Conservation (phyloP, 2,329 filamentous ascomycete species). For the Phyllosticta citribraziliensis region DNA sequence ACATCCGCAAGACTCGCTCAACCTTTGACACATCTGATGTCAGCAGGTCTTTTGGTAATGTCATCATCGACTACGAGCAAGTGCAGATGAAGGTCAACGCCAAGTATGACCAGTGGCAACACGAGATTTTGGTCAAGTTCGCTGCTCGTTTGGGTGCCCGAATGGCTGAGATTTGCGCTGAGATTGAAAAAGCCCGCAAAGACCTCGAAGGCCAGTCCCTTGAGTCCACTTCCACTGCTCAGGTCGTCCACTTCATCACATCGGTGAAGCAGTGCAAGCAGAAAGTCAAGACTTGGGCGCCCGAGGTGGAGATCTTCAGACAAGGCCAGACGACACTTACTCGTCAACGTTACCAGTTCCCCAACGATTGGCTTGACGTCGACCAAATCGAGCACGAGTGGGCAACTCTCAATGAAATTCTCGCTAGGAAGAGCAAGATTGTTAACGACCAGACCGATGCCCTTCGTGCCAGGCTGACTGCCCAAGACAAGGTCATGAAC, state of each 20-base stretch:
- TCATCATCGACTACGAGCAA: conserved; percentile 95
- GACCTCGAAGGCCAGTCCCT: conserved; percentile 88
- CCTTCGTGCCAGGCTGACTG: conserved; percentile 84
- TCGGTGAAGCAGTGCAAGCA: conserved; percentile 94
- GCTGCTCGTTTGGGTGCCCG: conserved; percentile 77
- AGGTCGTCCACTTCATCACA: conserved; percentile 97
- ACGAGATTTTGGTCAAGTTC: conserved; percentile 92
- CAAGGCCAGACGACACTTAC: conserved; percentile 89
- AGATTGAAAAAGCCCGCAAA: conserved; percentile 81
- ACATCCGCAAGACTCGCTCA: conserved; percentile 87
- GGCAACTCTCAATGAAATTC: conserved; percentile 83
- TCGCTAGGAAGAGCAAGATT: conserved; percentile 86
- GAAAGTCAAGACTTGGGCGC: conserved; percentile 87
- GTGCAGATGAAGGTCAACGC: conserved; percentile 98
- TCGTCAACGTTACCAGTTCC: conserved; percentile 88
- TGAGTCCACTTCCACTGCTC: conserved; percentile 88
- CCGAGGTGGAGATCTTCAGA: conserved; percentile 90
- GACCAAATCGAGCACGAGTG: conserved; percentile 96
- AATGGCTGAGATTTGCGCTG: conserved; percentile 85
- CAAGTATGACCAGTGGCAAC: conserved; percentile 99
- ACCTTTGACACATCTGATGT: conserved; percentile 98
- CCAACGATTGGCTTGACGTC: conserved; percentile 86
- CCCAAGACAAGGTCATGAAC: conserved; percentile 83
- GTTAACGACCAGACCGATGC: conserved; percentile 95
- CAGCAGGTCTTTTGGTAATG: conserved; percentile 82